A percentile compares a stretch with the other conserved stretches of the same genome.
phyloP scores from a whole-genome alignment of 1,139 yeast species.

The Yamadazyma sp. region DNA sequence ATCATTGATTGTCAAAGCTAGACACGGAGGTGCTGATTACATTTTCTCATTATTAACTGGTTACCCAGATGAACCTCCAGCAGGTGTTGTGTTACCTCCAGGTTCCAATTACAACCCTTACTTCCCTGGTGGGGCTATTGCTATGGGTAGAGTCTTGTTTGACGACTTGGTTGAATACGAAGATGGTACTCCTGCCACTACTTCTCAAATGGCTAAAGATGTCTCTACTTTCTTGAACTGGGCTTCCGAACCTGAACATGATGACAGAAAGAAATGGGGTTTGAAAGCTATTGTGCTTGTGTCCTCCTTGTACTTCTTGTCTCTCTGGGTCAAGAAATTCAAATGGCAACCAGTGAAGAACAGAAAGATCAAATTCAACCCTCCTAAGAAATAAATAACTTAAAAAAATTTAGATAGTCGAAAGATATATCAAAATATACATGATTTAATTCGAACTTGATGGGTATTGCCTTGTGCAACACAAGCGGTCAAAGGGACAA shows the following conservation, averaged over 20 bases:
- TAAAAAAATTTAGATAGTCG: not conserved
- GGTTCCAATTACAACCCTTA: slow-evolving; percentile 98
- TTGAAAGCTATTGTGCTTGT: slow-evolving; percentile 83
- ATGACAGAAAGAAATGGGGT: slow-evolving; percentile 96
- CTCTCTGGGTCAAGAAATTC: slow-evolving; percentile 95
- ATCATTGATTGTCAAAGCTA: slow-evolving; percentile 95
- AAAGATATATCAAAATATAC: not conserved
- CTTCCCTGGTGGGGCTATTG: slow-evolving; percentile 99
- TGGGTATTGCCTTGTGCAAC: no score
- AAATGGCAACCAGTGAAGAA: slow-evolving; percentile 96
- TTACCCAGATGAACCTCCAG: slow-evolving; percentile 98
- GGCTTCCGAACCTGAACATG: slow-evolving; percentile 99
- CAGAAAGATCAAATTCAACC: slow-evolving; percentile 92
- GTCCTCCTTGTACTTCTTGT: slow-evolving; percentile 76
- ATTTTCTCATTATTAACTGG: slow-evolving; percentile 94
- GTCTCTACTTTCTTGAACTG: slow-evolving; percentile 94
- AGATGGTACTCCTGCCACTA: slow-evolving; percentile 98
- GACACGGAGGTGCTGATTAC: slow-evolving; percentile 98
- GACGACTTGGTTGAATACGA: slow-evolving; percentile 98
- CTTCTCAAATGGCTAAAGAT: slow-evolving; percentile 99
- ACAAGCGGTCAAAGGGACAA: not conserved
- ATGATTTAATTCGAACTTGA: slow-evolving; percentile 1
- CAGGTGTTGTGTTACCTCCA: slow-evolving; percentile 89
- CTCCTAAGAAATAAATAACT: slow-evolving; percentile 51
- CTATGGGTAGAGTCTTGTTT: slow-evolving; percentile 97